Evolutionary conservation across 805 yeast genomes (phyloP), one percentile per base, ranked within the genome.

Genomic region (Lipomyces starkeyi): DNA sequence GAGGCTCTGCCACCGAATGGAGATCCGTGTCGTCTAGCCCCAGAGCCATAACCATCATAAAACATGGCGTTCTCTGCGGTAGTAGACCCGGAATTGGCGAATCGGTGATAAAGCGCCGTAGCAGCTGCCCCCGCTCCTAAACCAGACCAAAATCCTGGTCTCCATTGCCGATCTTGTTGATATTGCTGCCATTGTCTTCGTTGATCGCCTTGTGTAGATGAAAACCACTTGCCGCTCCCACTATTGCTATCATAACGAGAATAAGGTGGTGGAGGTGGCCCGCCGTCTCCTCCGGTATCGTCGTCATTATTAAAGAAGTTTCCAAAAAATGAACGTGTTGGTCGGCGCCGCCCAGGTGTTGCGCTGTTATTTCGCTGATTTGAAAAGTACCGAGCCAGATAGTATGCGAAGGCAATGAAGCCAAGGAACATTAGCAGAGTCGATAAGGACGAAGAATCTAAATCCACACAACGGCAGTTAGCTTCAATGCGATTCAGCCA

Each of bases 101-200:
- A 59, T 49, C 67, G 57, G 22, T 60, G 56, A 27, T 60, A 62
- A 20, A 65, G 37, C n/a, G 61, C 32, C 6, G 65, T 40, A 2
- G 68, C 71, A 9, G 54, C 53, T 9, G 67, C 71, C 11, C 71
- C 72, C 1, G 71, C 64, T 25, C 71, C 72, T 13, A 69, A 17
- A 1, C 72, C 72, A 17, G 71, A 27, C 72, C 72, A 69, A 49
- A 69, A 69, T 14, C 72, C 72, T 6, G 72, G 72, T 3, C 64
- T 49, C 72, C 72, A 69, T 9, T 20, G 37, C 8, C 59, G 59
- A 20, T 56, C 54, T 37, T 65, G 64, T 22, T 54, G 65, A 14
- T 64, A 47, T 43, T 63, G 64, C 17, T 55, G 53, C 69, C 66
- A 62, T 37, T 61, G 62, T 20, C 32, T 37, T 4, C 59, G 61